Conservation (phyloP, 371 early-diverging fungal species). For the Rhizopus microsporus region DNA sequence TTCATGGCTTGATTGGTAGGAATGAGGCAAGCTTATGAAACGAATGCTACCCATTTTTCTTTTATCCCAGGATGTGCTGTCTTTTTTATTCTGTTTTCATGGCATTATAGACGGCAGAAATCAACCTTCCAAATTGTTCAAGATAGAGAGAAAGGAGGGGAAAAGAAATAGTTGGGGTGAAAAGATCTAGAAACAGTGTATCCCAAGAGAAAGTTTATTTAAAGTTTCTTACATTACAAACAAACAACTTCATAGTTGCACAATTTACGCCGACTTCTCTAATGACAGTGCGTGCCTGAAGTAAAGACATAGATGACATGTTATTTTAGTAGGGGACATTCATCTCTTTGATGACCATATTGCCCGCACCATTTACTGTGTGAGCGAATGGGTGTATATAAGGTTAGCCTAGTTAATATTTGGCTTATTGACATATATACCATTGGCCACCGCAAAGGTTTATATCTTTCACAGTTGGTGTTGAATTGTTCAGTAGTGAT, state of each 20-base stretch:
- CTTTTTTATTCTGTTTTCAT: too few relatives aligned
- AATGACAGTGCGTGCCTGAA: not conserved
- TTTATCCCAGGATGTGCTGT: too few relatives aligned
- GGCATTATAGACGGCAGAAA: not conserved
- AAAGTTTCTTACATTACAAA: not conserved
- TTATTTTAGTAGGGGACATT: slow-evolving; percentile 16
- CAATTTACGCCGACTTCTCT: not conserved
- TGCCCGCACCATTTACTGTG: slow-evolving; percentile 21
- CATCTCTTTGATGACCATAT: slow-evolving; percentile 16
- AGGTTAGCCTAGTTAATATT: not conserved
- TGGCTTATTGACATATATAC: slow-evolving; percentile 7
- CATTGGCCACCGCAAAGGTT: slow-evolving; percentile 23
- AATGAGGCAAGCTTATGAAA: too few relatives aligned
- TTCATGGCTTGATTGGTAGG: too few relatives aligned
- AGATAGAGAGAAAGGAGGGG: not conserved
- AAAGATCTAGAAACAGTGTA: not conserved
- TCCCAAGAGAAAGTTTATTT: not conserved
- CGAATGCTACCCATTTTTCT: too few relatives aligned
- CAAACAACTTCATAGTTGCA: not conserved
- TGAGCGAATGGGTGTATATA: not conserved
- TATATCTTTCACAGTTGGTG: not conserved
- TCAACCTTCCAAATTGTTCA: not conserved
- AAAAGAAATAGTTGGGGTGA: not conserved
- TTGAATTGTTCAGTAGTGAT: not conserved
- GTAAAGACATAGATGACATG: not conserved